These are phyloP conservation scores for Backusella australiensis DNA, from an alignment of 192 early-diverging fungal genomes.

Conservation along the genomic window DNA sequence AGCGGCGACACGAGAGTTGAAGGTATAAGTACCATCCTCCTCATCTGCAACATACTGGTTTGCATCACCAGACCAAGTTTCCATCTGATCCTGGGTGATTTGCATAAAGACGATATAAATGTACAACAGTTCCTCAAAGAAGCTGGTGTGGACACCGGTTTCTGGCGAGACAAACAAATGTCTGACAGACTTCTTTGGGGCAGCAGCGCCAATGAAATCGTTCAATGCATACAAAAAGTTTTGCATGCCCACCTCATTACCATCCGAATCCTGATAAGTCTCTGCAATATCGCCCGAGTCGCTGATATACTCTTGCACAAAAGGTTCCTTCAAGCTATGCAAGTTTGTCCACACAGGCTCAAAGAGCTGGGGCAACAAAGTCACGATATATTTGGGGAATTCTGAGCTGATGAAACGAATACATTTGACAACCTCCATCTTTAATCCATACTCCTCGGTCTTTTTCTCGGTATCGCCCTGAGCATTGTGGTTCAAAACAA, in stretches of 20 bases:
- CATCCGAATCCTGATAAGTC: slow-evolving; percentile 68
- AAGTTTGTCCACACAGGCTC: slow-evolving; percentile 74
- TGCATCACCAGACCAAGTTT: slow-evolving; percentile 81
- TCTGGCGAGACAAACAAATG: slow-evolving; percentile 47
- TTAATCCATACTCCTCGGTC: slow-evolving; percentile 60
- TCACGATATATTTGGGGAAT: slow-evolving; percentile 61
- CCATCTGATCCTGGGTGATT: slow-evolving; percentile 76
- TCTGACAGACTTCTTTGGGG: slow-evolving; percentile 51
- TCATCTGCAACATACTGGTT: slow-evolving; percentile 91
- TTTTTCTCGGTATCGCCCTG: slow-evolving; percentile 47
- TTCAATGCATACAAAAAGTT: slow-evolving; percentile 64
- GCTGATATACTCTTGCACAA: slow-evolving; percentile 48
- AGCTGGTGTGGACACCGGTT: slow-evolving; percentile 33
- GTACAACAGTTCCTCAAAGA: slow-evolving; percentile 57
- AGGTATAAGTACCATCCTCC: slow-evolving; percentile 84
- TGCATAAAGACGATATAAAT: slow-evolving; percentile 71
- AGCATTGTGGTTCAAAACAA: slow-evolving; percentile 51
- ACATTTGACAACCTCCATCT: slow-evolving; percentile 72
- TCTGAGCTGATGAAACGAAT: slow-evolving; percentile 56
- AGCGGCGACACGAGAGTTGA: slow-evolving; percentile 82
- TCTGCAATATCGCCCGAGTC: slow-evolving; percentile 37
- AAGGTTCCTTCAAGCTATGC: slow-evolving; percentile 52
- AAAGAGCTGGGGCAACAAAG: slow-evolving; percentile 50
- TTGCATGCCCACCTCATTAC: slow-evolving; percentile 66
- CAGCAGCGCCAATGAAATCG: slow-evolving; percentile 63